These are phyloP conservation scores for Cladobotryum mycophilum DNA, from an alignment of 2,329 filamentous ascomycete species.

Conservation along the genomic window DNA sequence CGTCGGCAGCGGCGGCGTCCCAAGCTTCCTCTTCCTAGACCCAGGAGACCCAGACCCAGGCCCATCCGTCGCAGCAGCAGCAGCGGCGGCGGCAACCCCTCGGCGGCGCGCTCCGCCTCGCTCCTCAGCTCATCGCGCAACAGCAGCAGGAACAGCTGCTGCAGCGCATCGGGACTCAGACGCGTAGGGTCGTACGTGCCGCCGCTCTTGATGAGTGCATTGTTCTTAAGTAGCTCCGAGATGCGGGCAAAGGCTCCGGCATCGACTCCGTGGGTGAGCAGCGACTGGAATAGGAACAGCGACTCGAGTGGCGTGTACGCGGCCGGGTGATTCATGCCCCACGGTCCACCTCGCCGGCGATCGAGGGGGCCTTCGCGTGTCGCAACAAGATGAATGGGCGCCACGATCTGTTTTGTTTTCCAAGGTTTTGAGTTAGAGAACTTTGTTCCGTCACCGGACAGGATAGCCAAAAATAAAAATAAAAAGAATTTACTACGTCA, in stretches of 20 bases:
- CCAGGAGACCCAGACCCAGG: slow-evolving; percentile 44
- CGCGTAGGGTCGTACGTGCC: slow-evolving; percentile 66
- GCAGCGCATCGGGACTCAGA: slow-evolving; percentile 70
- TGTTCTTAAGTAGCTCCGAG: slow-evolving; percentile 67
- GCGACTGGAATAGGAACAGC: slow-evolving; percentile 75
- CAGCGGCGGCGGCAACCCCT: no score
- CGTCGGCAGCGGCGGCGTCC: slow-evolving; percentile 56
- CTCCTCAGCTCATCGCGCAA: slow-evolving; percentile 64
- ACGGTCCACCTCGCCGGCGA: slow-evolving; percentile 47
- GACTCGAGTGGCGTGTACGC: slow-evolving; percentile 81
- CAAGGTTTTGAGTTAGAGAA: not conserved
- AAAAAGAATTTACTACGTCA: slow-evolving; percentile 22
- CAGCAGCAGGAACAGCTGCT: slow-evolving; percentile 70
- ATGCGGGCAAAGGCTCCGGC: slow-evolving; percentile 63
- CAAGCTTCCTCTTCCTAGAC: slow-evolving; percentile 69
- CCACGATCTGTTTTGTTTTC: slow-evolving; percentile 35
- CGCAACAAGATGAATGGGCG: slow-evolving; percentile 48
- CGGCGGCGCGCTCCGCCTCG: slow-evolving; percentile 36
- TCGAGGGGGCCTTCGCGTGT: slow-evolving; percentile 50
- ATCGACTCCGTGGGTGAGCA: slow-evolving; percentile 61
- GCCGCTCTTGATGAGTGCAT: slow-evolving; percentile 65
- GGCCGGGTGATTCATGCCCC: slow-evolving; percentile 52
- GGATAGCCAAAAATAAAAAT: no score
- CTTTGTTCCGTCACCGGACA: not conserved
- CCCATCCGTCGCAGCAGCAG: slow-evolving; percentile 30